Evolutionary conservation across 1,284 basidiomycete species (phyloP), one percentile per base, ranked within the genome.

Genomic region (Sanguinoderma infundibulare): DNA sequence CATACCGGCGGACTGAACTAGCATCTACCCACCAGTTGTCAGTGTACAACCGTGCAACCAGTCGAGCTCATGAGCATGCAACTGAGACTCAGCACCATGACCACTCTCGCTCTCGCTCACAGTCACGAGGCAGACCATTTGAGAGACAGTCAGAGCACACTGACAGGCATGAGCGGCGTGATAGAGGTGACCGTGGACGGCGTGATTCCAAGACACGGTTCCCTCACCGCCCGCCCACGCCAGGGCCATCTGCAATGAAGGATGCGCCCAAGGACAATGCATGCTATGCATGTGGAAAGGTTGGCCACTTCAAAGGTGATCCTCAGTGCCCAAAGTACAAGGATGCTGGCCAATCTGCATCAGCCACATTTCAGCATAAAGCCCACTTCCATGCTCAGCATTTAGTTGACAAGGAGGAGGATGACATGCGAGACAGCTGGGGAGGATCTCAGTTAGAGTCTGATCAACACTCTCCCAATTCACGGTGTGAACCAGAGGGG

Each of bases 221-320:
- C 20, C 20, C 39, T 0, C 39, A 14, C 10, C 24, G 5, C 15
- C 55, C 46, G 17, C 55, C 24, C 8, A 57, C 15, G 1, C 46
- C 22, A 10, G 55, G 20, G 2, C 40, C 15, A 6, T 15, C 10
- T 12, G 10, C n/a, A n/a, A n/a, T n/a, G n/a, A n/a, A n/a, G n/a
- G n/a, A n/a, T n/a, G n/a, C 38, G 3, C 2, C 34, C 28, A 17
- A 20, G 22, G 14, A 32, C 46, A 35, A 35, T 12, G n/a, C 49
- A 2, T 59, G 57, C 36, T 59, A 36, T 17, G 59, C 46, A 1
- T 60, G 59, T 26, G 35, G 60, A 1, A 26, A 61, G 15, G 5
- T 22, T 1, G 60, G 60, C 6, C 60, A 61, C 36, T 61, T 51
- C n/a, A 15, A 22, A 5, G 26, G 17, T 24, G 60, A 61, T 28